These are phyloP conservation scores for Tulasnella sp. DNA, from an alignment of 768 basidiomycete species.

Conservation along the genomic window DNA sequence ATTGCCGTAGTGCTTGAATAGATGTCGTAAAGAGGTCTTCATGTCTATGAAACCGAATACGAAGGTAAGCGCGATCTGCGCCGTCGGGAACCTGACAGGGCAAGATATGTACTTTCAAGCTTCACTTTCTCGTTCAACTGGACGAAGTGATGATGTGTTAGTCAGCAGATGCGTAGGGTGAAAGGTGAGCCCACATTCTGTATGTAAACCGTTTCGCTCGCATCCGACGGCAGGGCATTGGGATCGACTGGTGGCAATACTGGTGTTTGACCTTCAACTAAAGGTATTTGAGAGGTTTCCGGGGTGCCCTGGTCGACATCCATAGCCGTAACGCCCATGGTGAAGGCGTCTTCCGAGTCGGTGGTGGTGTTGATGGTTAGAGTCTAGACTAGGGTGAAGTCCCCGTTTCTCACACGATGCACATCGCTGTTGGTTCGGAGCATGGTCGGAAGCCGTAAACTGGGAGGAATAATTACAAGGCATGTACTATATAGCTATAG, in stretches of 20 bases:
- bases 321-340: neutral
- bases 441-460: too few species aligned
- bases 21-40: slow-evolving; percentile 73
- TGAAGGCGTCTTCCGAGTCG: slow-evolving; percentile 36
- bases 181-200: slow-evolving; percentile 50
- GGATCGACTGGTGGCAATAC: slow-evolving; percentile 4
- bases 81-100: slow-evolving; percentile 40
- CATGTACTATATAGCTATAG: too few species aligned
- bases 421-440: neutral
- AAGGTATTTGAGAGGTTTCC: neutral
- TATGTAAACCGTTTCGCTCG: slow-evolving; percentile 85
- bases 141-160: neutral
- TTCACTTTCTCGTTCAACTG: slow-evolving; percentile 85
- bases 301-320: neutral
- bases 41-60: slow-evolving; percentile 48
- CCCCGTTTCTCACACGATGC: neutral
- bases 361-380: slow-evolving; percentile 22
- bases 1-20: slow-evolving; percentile 91
- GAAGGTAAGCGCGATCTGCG: slow-evolving; percentile 17
- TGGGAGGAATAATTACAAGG: too few species aligned
- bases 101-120: slow-evolving; percentile 32
- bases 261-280: neutral
- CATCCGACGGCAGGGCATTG: slow-evolving; percentile 22
- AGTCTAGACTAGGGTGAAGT: neutral
- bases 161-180: neutral